These are phyloP conservation scores for Plantago elongata DNA, from an alignment of 257 asterid species.

Conservation along the genomic window DNA sequence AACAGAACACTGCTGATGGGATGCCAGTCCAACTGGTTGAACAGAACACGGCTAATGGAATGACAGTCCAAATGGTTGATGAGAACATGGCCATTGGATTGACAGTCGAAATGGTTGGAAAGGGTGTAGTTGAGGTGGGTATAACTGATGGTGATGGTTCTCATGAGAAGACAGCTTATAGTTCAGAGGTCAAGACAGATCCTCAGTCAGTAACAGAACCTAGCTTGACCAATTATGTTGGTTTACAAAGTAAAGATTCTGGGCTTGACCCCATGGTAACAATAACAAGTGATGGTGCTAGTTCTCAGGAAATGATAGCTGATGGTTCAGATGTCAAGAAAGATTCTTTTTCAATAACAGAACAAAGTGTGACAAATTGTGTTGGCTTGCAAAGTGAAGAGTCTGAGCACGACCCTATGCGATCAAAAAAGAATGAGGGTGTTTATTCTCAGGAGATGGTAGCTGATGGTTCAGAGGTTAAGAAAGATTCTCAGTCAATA, in stretches of 20 bases:
- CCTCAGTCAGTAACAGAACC: no score
- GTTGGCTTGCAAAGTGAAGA: no score
- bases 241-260: no score
- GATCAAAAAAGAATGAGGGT: background rate
- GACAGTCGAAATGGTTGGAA: constrained; percentile 13
- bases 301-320: background rate
- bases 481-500: no score
- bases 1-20: constrained; percentile 7
- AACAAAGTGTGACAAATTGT: no score
- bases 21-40: no score
- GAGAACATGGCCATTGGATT: background rate
- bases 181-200: background rate
- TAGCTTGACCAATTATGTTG: no score
- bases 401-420: no score
- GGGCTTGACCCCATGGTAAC: no score
- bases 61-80: no score
- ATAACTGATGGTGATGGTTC: background rate
- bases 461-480: background rate
- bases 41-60: no score
- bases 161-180: background rate
- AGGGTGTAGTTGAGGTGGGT: background rate
- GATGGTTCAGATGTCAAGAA: constrained; percentile 18
- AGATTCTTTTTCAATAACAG: background rate
- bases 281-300: no score
- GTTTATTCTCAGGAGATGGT: background rate